phyloP scores from a whole-genome alignment of 2,329 filamentous ascomycete genomes.

The Gaeumannomyces sp. region DNA sequence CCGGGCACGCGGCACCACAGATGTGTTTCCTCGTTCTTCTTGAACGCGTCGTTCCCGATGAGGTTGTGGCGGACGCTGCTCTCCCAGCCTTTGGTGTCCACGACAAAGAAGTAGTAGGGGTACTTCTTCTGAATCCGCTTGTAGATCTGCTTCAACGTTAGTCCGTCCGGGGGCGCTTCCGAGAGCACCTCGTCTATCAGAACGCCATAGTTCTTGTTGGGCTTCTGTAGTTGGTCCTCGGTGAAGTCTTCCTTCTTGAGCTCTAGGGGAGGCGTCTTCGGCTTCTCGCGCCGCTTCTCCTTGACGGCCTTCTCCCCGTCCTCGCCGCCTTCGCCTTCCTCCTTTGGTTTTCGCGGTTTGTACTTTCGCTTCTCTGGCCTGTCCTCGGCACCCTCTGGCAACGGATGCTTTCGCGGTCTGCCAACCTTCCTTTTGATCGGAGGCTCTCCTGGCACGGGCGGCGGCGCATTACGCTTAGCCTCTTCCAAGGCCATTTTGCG shows the following conservation, averaged over 20 bases:
- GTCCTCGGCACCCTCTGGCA: constrained; percentile 48
- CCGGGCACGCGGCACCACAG: constrained; percentile 53
- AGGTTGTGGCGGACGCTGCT: constrained; percentile 60
- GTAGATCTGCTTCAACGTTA: constrained; percentile 57
- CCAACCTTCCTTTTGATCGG: constrained; percentile 59
- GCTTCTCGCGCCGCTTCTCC: constrained; percentile 57
- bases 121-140: constrained; percentile 54
- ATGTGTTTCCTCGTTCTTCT: constrained; percentile 49
- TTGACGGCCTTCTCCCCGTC: constrained; percentile 48
- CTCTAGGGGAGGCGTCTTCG: constrained; percentile 54
- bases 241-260: constrained; percentile 50
- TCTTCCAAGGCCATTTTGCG: constrained; percentile 52
- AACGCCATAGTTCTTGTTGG: constrained; percentile 56
- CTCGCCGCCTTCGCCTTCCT: constrained; percentile 41
- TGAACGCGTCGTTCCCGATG: constrained; percentile 56
- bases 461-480: constrained; percentile 44
- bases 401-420: constrained; percentile 56
- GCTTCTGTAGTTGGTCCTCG: constrained; percentile 52
- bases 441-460: constrained; percentile 39
- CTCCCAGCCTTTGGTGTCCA: constrained; percentile 60
- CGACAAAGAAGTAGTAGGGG: constrained; percentile 53
- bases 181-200: constrained; percentile 55
- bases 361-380: constrained; percentile 60
- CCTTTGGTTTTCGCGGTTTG: constrained; percentile 47
- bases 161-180: constrained; percentile 45